phyloP scores from a whole-genome alignment of 106 monocot genomes.

The Platanthera guangdongensis region DNA sequence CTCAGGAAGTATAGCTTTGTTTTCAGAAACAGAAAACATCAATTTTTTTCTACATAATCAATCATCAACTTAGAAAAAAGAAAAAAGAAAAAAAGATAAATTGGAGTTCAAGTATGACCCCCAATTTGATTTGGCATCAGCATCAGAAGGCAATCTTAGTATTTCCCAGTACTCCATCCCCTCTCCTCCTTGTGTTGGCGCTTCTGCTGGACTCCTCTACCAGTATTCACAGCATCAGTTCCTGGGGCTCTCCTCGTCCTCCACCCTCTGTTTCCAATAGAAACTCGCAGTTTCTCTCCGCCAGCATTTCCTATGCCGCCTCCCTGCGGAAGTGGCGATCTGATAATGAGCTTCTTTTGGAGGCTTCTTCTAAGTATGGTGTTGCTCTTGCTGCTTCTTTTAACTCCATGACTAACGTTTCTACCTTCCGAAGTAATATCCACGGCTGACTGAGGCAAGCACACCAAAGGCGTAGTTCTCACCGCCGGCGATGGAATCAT shows the following conservation, averaged over 20 bases:
- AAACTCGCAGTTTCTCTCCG: slow-evolving; percentile 26
- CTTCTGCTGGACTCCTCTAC: slow-evolving; percentile 18
- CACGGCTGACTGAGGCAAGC: slow-evolving; percentile 5
- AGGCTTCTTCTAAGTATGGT: slow-evolving; percentile 60
- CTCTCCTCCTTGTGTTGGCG: slow-evolving; percentile 33
- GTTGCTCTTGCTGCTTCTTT: slow-evolving; percentile 33
- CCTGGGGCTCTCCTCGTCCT: slow-evolving; percentile 25
- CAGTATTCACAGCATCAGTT: slow-evolving; percentile 4
- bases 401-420: slow-evolving; percentile 2
- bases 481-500: slow-evolving; percentile 42
- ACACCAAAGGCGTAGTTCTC: slow-evolving; percentile 1
- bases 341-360: slow-evolving; percentile 67
- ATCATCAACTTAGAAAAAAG: background rate
- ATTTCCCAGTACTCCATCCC: slow-evolving; percentile 50
- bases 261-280: slow-evolving; percentile 15
- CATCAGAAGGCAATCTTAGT: slow-evolving; percentile 9
- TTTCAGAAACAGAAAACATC: background rate
- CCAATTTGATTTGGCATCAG: background rate
- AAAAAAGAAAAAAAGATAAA: background rate
- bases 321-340: slow-evolving; percentile 41
- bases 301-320: slow-evolving; percentile 17
- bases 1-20: background rate
- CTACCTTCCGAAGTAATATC: slow-evolving; percentile 2
- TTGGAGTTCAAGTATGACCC: background rate
- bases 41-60: background rate